phyloP scores from a whole-genome alignment of 495 filamentous ascomycete species.

The Polyplosphaeria fusca region DNA sequence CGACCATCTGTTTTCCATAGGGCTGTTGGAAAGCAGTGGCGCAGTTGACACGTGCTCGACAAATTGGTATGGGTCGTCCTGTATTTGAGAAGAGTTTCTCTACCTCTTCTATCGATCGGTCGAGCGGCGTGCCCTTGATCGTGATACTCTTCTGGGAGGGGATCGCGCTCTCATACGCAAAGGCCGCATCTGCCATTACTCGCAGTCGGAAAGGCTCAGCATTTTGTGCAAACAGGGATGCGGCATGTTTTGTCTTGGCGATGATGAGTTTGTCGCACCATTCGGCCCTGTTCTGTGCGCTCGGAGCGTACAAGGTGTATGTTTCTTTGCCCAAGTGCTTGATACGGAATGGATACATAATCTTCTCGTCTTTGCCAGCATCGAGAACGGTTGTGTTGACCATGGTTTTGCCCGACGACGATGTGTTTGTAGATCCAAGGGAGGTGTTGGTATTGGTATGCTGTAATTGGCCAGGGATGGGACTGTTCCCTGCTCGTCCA shows the following conservation, averaged over 20 bases:
- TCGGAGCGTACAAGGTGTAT: slow-evolving; percentile 83
- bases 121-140: slow-evolving; percentile 86
- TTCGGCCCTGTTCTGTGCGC: slow-evolving; percentile 67
- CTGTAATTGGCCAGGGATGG: slow-evolving; percentile 57
- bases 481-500: slow-evolving; percentile 52
- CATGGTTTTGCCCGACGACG: slow-evolving; percentile 44
- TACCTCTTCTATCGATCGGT: slow-evolving; percentile 84
- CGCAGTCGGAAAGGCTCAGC: slow-evolving; percentile 92
- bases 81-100: slow-evolving; percentile 66
- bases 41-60: slow-evolving; percentile 83
- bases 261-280: slow-evolving; percentile 94
- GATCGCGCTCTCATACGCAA: slow-evolving; percentile 69
- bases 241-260: slow-evolving; percentile 89
- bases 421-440: slow-evolving; percentile 49
- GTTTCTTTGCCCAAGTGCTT: slow-evolving; percentile 91
- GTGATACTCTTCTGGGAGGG: slow-evolving; percentile 53
- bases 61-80: slow-evolving; percentile 70
- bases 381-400: slow-evolving; percentile 54
- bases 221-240: slow-evolving; percentile 83
- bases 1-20: slow-evolving; percentile 81
- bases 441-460: slow-evolving; percentile 61
- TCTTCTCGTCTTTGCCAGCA: slow-evolving; percentile 64
- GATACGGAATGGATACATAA: slow-evolving; percentile 90
- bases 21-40: slow-evolving; percentile 81
- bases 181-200: slow-evolving; percentile 89